Base-by-base conservation (phyloP, 2,329 filamentous ascomycete genomes). In the Ceratocystis destructans region DNA sequence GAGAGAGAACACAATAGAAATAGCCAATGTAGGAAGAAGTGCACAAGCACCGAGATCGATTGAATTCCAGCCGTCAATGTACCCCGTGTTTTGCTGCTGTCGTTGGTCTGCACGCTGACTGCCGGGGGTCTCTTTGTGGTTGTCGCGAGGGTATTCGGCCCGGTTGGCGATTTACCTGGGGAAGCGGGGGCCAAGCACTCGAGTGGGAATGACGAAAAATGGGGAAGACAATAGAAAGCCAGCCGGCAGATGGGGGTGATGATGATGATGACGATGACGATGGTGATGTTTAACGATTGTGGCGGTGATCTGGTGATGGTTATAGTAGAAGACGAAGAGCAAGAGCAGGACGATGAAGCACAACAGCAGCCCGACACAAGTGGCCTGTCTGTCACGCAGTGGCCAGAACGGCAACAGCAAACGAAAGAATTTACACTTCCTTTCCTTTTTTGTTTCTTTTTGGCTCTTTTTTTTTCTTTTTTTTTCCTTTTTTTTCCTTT, bases 111-210 rank as follows among this genome's bases (percentile, higher is more conserved):
- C 10, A 25, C 41, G 31, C 31, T 31, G 28, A n/a, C 33, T 28
- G 17, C 25, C 7, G 25, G n/a, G 41, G 10, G 2, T n/a, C 61
- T 25, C 44, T 25, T 48, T 50, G 61, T 64, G 41, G 53, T 41
- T 64, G 66, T 64, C 61, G 48, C 46, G 33, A 50, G 61, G 25
- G n/a, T 64, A 67, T 67, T 67, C 66, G 62, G 66, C 41, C 62
- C 62, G 66, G 57, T 53, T 46, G 37, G 33, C 31, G 66, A 67
- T 57, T 57, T 57, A 57, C 66, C 66, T 67, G 66, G 62, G 66
- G 66, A 67, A 67, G 62, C 61, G 61, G 66, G 62, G 62, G 33
- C 46, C 44, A 25, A 50, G 55, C 22, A 62, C 33, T 44, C 37
- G 25, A 57, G 46, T 37, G 44, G 37, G 37, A 31, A 62, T 17